Evolutionary conservation across 345 rosid genomes (phyloP).

Genomic region (Geranium rotundifolium): DNA sequence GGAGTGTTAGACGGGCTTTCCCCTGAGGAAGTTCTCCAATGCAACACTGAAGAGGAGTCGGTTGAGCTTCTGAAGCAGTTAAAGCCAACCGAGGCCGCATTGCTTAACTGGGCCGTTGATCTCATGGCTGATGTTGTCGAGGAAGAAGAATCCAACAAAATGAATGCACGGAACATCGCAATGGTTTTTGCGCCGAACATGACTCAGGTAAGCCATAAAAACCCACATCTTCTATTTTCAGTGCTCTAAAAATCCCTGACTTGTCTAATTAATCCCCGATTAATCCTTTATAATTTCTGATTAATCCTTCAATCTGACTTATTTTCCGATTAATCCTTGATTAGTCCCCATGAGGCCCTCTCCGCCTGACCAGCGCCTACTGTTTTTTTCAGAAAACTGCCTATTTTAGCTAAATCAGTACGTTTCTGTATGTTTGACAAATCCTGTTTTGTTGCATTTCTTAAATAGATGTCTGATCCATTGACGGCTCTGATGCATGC

Average conservation of each 20-base stretch:
- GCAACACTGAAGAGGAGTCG: constrained; percentile 72
- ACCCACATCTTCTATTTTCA: background rate
- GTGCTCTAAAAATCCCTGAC: no score
- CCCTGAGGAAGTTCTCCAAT: constrained; percentile 78
- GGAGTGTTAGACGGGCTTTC: constrained; percentile 97
- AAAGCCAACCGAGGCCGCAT: constrained; percentile 79
- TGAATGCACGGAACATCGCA: constrained; percentile 92
- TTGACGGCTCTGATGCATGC: constrained; percentile 92
- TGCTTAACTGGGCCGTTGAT: constrained; percentile 82
- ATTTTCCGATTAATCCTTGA: no score
- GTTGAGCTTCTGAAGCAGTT: constrained; percentile 62
- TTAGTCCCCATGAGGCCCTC: no score
- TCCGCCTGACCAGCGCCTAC: no score
- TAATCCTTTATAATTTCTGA: no score
- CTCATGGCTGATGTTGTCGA: constrained; percentile 95
- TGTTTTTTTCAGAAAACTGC: no score
- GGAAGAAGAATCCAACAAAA: constrained; percentile 82
- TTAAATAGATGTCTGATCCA: constrained; percentile 77
- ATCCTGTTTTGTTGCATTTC: constrained; percentile 6
- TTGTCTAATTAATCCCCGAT: no score
- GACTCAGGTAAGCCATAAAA: constrained; percentile 55
- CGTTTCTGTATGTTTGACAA: background rate
- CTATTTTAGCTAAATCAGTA: no score
- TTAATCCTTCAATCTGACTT: no score
- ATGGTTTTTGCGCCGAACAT: constrained; percentile 94